These are phyloP conservation scores for Aphanomyces astaci DNA, from an alignment of 352 stramenopile genomes.

Conservation along the genomic window DNA sequence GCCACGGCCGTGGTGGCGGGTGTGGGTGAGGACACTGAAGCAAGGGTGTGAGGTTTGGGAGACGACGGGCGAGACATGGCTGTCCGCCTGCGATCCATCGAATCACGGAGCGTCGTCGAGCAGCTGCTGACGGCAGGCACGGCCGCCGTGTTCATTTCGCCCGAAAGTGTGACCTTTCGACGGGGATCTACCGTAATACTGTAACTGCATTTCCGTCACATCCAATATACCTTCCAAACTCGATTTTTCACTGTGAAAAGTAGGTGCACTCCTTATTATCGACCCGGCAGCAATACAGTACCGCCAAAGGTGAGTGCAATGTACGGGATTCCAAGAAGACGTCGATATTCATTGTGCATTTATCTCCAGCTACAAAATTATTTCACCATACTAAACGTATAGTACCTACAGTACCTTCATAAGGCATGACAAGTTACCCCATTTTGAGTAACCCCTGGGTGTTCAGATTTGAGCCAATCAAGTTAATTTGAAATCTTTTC, in stretches of 20 bases:
- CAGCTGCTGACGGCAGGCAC: too few species aligned
- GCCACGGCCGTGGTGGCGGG: not conserved
- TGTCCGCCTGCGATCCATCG: not conserved
- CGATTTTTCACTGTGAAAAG: not conserved
- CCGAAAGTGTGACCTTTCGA: not conserved
- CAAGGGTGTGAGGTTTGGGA: not conserved
- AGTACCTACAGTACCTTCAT: too few species aligned
- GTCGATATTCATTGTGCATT: too few species aligned
- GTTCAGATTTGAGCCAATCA: too few species aligned
- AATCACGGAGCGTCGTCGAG: not conserved
- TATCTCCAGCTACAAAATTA: too few species aligned
- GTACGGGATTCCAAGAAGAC: too few species aligned
- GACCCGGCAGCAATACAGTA: too few species aligned
- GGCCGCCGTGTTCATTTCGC: not conserved
- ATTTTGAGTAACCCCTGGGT: too few species aligned
- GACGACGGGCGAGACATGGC: not conserved
- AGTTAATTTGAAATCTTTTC: too few species aligned
- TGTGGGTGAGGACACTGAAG: not conserved
- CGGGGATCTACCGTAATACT: not conserved
- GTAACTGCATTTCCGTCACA: too few species aligned
- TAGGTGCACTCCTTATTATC: not conserved
- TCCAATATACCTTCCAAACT: not conserved
- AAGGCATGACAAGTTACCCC: too few species aligned
- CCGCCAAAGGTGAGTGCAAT: not conserved
- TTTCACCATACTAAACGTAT: too few species aligned